These are phyloP conservation scores for Candida tropicalis DNA, from an alignment of 1,139 yeast species.

Conservation along the genomic window DNA sequence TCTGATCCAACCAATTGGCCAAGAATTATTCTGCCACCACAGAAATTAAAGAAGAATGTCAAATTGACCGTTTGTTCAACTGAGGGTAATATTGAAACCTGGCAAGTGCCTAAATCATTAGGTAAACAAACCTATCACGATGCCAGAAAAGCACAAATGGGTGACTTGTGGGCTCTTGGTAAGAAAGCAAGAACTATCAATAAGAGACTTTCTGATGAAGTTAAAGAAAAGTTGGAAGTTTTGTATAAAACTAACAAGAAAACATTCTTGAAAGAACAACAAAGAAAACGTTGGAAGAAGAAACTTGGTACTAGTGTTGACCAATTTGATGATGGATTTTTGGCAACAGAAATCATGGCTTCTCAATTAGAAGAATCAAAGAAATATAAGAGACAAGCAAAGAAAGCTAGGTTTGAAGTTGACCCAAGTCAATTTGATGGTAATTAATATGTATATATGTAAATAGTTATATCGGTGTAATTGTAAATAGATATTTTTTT, in stretches of 20 bases:
- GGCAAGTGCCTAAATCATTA: conserved; percentile 83
- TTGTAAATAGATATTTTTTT: not conserved
- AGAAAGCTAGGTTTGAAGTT: conserved; percentile 32
- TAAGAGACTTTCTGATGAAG: conserved; percentile 32
- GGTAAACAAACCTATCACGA: conserved; percentile 83
- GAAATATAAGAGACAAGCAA: conserved; percentile 38
- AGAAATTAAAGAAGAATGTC: conserved; percentile 83
- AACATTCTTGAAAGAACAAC: conserved; percentile 44
- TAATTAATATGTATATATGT: conserved; percentile 16
- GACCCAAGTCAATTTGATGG: conserved; percentile 28
- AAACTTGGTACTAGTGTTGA: conserved; percentile 30
- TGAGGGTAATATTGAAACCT: conserved; percentile 76
- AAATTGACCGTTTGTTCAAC: conserved; percentile 78
- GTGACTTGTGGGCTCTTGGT: conserved; percentile 90
- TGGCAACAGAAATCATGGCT: conserved; percentile 28
- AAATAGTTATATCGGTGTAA: conserved; percentile 2
- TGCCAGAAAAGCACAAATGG: conserved; percentile 79
- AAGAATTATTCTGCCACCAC: conserved; percentile 71
- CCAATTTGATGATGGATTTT: conserved; percentile 35
- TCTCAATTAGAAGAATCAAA: conserved; percentile 35
- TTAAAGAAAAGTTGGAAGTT: conserved; percentile 37
- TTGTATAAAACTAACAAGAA: conserved; percentile 45
- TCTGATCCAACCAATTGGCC: conserved; percentile 59
- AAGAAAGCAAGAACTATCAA: conserved; percentile 61
- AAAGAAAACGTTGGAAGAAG: conserved; percentile 46